A percentile compares a stretch with the other conserved stretches of the same genome.
phyloP scores from a whole-genome alignment of 345 rosid genomes.

The Salix exigua region DNA sequence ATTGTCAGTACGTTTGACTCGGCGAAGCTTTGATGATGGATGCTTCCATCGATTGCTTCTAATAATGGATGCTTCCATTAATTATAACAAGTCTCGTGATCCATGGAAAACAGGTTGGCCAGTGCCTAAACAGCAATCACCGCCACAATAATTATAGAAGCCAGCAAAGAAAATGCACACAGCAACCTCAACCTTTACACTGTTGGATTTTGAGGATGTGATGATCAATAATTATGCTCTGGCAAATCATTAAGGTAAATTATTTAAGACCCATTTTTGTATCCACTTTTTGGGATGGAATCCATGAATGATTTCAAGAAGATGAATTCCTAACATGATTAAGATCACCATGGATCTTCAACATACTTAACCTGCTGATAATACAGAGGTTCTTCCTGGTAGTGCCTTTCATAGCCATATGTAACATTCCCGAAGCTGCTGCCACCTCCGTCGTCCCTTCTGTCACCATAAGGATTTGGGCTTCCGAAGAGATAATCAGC shows the following conservation, averaged over 20 bases:
- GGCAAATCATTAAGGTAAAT: no score
- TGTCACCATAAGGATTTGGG: conserved; percentile 44
- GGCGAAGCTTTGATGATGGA: background rate
- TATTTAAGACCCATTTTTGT: background rate
- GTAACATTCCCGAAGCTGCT: conserved; percentile 8
- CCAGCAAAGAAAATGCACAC: background rate
- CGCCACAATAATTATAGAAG: background rate
- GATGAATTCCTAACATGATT: background rate
- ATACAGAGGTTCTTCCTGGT: conserved; percentile 4
- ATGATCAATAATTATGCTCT: background rate
- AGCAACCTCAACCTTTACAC: background rate
- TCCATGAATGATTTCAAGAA: background rate
- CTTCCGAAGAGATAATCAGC: conserved; percentile 74
- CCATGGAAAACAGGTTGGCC: background rate
- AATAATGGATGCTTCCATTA: conserved; percentile 2
- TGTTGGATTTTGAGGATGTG: background rate
- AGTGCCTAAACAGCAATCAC: background rate
- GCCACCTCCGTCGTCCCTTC: conserved; percentile 5
- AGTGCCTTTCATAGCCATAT: conserved; percentile 19
- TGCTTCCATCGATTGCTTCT: conserved; percentile 3
- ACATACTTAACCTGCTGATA: conserved; percentile 21
- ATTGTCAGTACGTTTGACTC: no score
- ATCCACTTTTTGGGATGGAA: background rate
- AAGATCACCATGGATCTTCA: conserved; percentile 6
- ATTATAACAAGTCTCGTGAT: background rate